Conservation (phyloP, 2,329 filamentous ascomycete species). For the Ascochyta viciae-villosae region DNA sequence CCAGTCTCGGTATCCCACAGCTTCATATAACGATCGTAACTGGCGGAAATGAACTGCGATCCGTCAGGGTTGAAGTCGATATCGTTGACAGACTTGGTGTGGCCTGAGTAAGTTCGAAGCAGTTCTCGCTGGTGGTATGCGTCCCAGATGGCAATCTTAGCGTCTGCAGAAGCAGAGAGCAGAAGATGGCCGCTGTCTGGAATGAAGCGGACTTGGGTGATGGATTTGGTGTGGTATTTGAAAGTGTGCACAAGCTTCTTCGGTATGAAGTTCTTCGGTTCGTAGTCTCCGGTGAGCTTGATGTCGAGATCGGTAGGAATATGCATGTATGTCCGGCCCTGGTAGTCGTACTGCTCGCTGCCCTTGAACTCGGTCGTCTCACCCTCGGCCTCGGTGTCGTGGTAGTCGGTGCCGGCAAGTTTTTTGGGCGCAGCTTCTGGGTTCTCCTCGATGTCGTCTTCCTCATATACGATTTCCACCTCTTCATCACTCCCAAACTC, state of each 20-base stretch:
- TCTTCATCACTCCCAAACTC: conserved; percentile 73
- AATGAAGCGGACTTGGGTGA: conserved; percentile 90
- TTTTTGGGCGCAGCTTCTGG: conserved; percentile 68
- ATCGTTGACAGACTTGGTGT: conserved; percentile 88
- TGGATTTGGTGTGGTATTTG: conserved; percentile 82
- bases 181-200: conserved; percentile 86
- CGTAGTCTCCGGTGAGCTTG: conserved; percentile 75
- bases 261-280: conserved; percentile 86
- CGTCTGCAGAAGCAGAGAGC: conserved; percentile 87
- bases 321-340: conserved; percentile 97
- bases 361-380: conserved; percentile 92
- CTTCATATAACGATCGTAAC: conserved; percentile 95
- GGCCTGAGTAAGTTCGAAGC: conserved; percentile 88
- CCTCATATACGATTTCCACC: conserved; percentile 75
- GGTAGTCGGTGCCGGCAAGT: conserved; percentile 62
- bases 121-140: conserved; percentile 89
- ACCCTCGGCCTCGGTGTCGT: conserved; percentile 52
- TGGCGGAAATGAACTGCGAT: conserved; percentile 85
- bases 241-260: conserved; percentile 93
- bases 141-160: conserved; percentile 92
- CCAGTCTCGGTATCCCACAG: conserved; percentile 98
- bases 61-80: conserved; percentile 85
- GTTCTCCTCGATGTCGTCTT: conserved; percentile 70
- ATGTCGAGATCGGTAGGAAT: conserved; percentile 70
- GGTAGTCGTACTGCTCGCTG: conserved; percentile 84